A percentile compares a stretch with the other conserved stretches of the same genome.
Conservation (phyloP, 2,329 filamentous ascomycete species). For the Ophiosphaerella korrae region DNA sequence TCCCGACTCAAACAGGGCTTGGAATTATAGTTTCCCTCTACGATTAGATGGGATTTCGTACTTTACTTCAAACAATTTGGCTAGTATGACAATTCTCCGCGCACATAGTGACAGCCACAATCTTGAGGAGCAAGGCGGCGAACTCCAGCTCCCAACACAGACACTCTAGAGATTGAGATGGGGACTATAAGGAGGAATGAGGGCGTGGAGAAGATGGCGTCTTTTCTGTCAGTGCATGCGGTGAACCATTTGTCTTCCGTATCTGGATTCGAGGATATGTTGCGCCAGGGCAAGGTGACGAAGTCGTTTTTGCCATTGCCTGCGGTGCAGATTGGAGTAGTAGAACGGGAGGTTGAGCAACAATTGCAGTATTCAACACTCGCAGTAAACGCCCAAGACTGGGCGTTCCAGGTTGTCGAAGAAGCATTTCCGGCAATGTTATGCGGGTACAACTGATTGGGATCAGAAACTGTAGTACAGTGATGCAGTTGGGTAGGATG, state of each 20-base stretch:
- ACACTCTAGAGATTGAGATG: constrained; percentile 40
- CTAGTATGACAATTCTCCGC: constrained; percentile 2
- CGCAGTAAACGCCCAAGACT: constrained; percentile 16
- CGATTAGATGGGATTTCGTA: too few species aligned
- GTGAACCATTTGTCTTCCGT: constrained; percentile 2
- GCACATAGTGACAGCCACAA: constrained; percentile 20
- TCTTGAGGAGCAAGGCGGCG: background rate
- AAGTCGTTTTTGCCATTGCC: background rate
- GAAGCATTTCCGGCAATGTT: constrained; percentile 24
- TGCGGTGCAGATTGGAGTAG: background rate
- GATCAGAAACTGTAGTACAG: background rate
- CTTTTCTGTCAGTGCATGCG: background rate
- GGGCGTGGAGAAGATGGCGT: background rate
- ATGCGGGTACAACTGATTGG: constrained; percentile 13
- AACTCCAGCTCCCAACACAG: constrained; percentile 21
- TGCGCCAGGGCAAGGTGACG: background rate
- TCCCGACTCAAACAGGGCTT: too few species aligned
- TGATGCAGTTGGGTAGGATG: background rate
- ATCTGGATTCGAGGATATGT: constrained; percentile 5
- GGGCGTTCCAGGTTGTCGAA: constrained; percentile 27
- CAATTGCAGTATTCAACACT: constrained; percentile 10
- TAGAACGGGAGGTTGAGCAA: constrained; percentile 25
- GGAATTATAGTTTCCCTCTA: too few species aligned
- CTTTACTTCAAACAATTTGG: too few species aligned
- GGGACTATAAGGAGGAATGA: constrained; percentile 11